Evolutionary conservation across 768 basidiomycete genomes (phyloP), one percentile per base, ranked within the genome.

Genomic region (Terana coerulea): DNA sequence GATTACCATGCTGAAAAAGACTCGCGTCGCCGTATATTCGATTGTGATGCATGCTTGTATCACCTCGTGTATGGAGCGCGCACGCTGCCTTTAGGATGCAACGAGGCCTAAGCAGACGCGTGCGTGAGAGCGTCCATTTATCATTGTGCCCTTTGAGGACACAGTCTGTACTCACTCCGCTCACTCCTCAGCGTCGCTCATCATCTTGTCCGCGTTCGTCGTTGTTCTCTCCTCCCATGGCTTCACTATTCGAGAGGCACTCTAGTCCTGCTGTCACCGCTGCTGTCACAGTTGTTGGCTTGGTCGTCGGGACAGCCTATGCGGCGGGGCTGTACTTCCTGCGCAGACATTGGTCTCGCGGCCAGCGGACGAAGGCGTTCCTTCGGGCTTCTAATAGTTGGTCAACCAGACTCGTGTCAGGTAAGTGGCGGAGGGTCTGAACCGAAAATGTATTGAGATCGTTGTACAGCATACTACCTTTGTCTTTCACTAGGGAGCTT

Each of bases 291-390:
- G 64, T 67, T 21, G 66, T 69, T 14, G 63, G 70, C 22, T 62
- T 65, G 11, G 62, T 71, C 5, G 62, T 71, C 60, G 40, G 70
- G 17, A 66, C 67, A 0, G 62, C 78, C 22, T 85, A 83, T 61
- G 67, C 82, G 51, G 75, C 72, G 15, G 71, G 70, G 10, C 59
- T 84, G 26, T 76, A 77, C 17, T 73, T 78, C 70, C 69, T 73
- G 7, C 75, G 77, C 56, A 72, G 74, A 74, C 53, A 72, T 75
- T 0, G 67, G 66, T 21, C 72, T 67, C 36, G 70, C 76, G 46
- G 79, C 76, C 25, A 71, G 69, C 37, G 1, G 57, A 80, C 49
- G 35, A 49, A 49, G 22, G 47, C 47, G 30, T 47, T 46, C 31
- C n/a, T n/a, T n/a, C n/a, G n/a, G n/a, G 48, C 46, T 3, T 39